Conservation (phyloP, 257 asterid species). For the Thymus quinquecostatus region DNA sequence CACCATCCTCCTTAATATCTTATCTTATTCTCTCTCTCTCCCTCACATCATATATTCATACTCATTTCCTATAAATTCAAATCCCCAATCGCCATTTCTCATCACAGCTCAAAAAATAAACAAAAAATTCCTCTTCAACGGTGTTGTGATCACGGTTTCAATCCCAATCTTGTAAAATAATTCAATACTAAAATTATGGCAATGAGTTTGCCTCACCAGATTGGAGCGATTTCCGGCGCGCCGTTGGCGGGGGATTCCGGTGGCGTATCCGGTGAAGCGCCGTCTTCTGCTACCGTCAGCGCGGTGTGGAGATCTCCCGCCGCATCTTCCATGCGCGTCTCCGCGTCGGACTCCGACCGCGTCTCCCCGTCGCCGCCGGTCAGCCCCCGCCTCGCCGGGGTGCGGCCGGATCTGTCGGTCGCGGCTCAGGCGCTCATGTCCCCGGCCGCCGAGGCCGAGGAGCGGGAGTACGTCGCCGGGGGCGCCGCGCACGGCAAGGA, state of each 20-base stretch:
- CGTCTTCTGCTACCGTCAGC: slow-evolving; percentile 49
- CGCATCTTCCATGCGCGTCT: slow-evolving; percentile 54
- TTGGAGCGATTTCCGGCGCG: slow-evolving; percentile 71
- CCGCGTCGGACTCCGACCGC: slow-evolving; percentile 55
- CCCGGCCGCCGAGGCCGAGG: slow-evolving; percentile 28
- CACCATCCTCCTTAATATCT: slow-evolving; percentile 33
- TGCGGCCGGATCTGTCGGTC: slow-evolving; percentile 63
- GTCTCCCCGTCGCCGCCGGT: slow-evolving; percentile 84
- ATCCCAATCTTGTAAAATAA: slow-evolving; percentile 1
- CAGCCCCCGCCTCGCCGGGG: slow-evolving; percentile 64
- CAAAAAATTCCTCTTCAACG: background rate
- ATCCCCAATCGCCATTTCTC: background rate
- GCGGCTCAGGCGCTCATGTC: slow-evolving; percentile 81
- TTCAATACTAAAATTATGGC: slow-evolving; percentile 52
- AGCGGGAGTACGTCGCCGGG: slow-evolving; percentile 34
- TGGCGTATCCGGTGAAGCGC: slow-evolving; percentile 45
- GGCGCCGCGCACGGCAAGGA: slow-evolving; percentile 31
- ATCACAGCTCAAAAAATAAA: background rate
- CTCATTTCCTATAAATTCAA: slow-evolving; percentile 28
- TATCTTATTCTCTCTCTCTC: slow-evolving; percentile 32
- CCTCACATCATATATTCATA: background rate
- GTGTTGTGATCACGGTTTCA: slow-evolving; percentile 9
- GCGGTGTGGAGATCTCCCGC: slow-evolving; percentile 67
- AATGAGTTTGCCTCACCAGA: slow-evolving; percentile 88
- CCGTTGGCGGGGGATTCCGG: slow-evolving; percentile 47